Evolutionary conservation across 805 yeast species (phyloP).

Genomic region (Metschnikowia colocasiae): DNA sequence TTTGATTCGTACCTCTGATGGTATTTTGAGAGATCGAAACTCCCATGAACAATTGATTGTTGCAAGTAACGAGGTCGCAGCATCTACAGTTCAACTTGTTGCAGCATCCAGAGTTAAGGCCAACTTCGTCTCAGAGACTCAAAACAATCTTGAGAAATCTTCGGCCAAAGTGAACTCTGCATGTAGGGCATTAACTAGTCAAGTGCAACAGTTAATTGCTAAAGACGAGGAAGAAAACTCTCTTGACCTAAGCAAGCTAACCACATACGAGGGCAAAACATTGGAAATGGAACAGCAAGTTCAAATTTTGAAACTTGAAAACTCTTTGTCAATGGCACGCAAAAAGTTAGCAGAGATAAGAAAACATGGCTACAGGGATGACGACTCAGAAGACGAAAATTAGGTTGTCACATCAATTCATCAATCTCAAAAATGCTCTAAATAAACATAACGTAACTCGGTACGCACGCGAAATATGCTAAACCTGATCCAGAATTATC

Average conservation of each 20-base stretch:
- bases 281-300: conserved; percentile 93
- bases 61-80: conserved; percentile 88
- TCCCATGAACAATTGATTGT: conserved; percentile 82
- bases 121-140: conserved; percentile 68
- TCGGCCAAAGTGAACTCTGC: conserved; percentile 70
- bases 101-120: conserved; percentile 90
- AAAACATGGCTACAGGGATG: conserved; percentile 69
- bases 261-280: conserved; percentile 78
- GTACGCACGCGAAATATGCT: too few relatives aligned
- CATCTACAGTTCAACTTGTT: conserved; percentile 87
- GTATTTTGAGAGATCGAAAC: conserved; percentile 60
- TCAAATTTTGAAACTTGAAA: conserved; percentile 78
- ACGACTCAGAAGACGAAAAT: conserved; percentile 19
- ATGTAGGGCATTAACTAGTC: conserved; percentile 65
- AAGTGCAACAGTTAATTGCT: conserved; percentile 59
- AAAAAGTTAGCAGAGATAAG: conserved; percentile 82
- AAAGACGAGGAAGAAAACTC: conserved; percentile 32
- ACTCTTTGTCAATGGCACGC: conserved; percentile 65
- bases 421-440: too few relatives aligned
- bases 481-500: too few relatives aligned
- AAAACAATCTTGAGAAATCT: conserved; percentile 66
- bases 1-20: conserved; percentile 84
- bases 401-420: not conserved
- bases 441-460: too few relatives aligned
- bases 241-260: conserved; percentile 62